phyloP scores from a whole-genome alignment of 768 basidiomycete genomes.

The Trametes cubensis region DNA sequence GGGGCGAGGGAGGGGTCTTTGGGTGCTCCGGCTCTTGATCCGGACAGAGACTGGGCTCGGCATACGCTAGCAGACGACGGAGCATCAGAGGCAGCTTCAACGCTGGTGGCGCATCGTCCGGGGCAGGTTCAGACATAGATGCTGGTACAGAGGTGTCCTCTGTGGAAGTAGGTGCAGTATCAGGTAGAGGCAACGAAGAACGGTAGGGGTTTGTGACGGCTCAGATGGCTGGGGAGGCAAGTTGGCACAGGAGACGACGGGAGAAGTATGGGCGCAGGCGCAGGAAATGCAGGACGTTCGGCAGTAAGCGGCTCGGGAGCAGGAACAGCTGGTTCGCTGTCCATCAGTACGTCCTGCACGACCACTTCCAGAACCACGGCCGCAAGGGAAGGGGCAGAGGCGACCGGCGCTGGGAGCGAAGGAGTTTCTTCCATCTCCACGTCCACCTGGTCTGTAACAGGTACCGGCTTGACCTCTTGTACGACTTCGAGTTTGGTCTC shows the following conservation, averaged over 20 bases:
- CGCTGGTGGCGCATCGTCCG: not conserved
- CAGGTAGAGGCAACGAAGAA: no score
- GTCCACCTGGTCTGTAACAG: not conserved
- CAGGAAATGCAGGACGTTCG: not conserved
- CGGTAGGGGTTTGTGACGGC: not conserved
- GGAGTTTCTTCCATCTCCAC: not conserved
- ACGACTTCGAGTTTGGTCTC: not conserved
- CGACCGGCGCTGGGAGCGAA: not conserved
- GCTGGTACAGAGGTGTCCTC: no score
- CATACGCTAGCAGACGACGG: not conserved
- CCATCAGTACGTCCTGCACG: not conserved
- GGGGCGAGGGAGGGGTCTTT: constrained; percentile 36
- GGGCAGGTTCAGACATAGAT: not conserved
- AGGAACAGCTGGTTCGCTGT: not conserved
- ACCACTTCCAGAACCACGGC: not conserved
- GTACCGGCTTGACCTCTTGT: not conserved
- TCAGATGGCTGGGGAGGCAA: not conserved
- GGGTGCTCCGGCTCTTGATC: constrained; percentile 1
- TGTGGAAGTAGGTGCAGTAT: no score
- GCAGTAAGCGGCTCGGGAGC: not conserved
- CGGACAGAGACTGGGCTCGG: not conserved
- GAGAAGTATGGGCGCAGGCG: not conserved
- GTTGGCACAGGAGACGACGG: no score
- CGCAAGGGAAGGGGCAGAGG: not conserved
- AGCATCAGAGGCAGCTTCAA: not conserved